phyloP scores from a whole-genome alignment of 1,139 yeast genomes.

The Yamadazyma songkhlaensis region DNA sequence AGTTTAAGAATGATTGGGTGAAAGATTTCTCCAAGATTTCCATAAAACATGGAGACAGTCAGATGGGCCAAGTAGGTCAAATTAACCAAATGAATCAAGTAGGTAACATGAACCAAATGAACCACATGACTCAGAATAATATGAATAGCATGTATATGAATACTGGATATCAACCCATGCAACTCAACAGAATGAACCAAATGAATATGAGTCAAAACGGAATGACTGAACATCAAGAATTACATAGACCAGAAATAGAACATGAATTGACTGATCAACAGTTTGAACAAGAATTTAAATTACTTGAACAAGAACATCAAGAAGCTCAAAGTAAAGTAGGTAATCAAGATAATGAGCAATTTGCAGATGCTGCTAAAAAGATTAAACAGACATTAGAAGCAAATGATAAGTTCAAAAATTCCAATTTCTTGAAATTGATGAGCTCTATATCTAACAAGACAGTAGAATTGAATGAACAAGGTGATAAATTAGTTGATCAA shows the following conservation, averaged over 20 bases:
- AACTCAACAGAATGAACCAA: not conserved
- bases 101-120: constrained; percentile 2
- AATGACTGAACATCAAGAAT: constrained; percentile 26
- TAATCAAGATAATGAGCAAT: constrained; percentile 33
- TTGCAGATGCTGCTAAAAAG: constrained; percentile 41
- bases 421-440: constrained; percentile 43
- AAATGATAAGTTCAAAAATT: constrained; percentile 33
- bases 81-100: constrained; percentile 8
- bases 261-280: constrained; percentile 19
- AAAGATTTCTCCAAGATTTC: constrained; percentile 8
- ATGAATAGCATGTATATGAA: too few species aligned
- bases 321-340: constrained; percentile 33
- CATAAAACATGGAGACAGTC: not conserved
- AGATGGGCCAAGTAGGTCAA: not conserved
- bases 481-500: constrained; percentile 35
- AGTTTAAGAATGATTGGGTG: constrained; percentile 5
- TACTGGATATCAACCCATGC: too few species aligned
- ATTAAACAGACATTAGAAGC: constrained; percentile 38
- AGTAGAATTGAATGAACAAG: constrained; percentile 34
- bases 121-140: not conserved
- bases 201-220: constrained; percentile 4
- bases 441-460: constrained; percentile 32
- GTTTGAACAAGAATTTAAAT: constrained; percentile 37
- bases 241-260: constrained; percentile 24
- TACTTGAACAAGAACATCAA: constrained; percentile 31